Base-by-base conservation (phyloP, 2,329 filamentous ascomycete genomes). In the Eurotiales sp. region DNA sequence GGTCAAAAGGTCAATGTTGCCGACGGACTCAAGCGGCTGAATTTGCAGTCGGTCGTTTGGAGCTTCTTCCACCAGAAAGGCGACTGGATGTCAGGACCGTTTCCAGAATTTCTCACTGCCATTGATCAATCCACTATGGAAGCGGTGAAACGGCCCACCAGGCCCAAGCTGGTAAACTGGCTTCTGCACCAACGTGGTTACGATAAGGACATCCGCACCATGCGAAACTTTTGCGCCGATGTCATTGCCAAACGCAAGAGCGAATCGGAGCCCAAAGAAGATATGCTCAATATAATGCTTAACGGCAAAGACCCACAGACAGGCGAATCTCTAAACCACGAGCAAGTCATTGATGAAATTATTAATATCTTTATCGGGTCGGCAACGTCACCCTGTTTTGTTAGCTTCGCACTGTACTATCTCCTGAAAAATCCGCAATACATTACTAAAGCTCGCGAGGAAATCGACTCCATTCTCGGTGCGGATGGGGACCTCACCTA, bases 351-450 rank as follows among this genome's bases (percentile, higher is more conserved):
- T 43, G 82, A 87, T 64, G 85, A 88, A 63, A 82, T 88, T 57
- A 80, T 87, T 48, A 79, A 79, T 2, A 86, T 88, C 72, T 77
- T 86, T 36, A 64, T 68, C 58, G 76, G 84, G 1, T 85, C 88
- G 55, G 86, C 89, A 59, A 90, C 87, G 0, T 86, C 86, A 0
- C 82, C 83, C 1, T 85, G 85, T 2, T 68, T 85, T 14, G 65
- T 90, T 11, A 80, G 83, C 0, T 89, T 87, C 60, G 69, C 78
- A 0, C 80, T 87, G 45, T 85, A 84, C 61, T 75, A 84, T 50
- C 72, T 90, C 2, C 64, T 87, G 30, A 83, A 83, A 62, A 75
- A 85, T 58, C 85, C 85, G 0, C 73, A 77, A 1, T 73, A 75
- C 1, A 82, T 84, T 55, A 69, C 69, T 32, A 82, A 82, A 55